Percentiles rank a stretch among this genome's conserved stretches.
Conservation (phyloP, 768 basidiomycete genomes). For the Asterophora lycoperdoides region DNA sequence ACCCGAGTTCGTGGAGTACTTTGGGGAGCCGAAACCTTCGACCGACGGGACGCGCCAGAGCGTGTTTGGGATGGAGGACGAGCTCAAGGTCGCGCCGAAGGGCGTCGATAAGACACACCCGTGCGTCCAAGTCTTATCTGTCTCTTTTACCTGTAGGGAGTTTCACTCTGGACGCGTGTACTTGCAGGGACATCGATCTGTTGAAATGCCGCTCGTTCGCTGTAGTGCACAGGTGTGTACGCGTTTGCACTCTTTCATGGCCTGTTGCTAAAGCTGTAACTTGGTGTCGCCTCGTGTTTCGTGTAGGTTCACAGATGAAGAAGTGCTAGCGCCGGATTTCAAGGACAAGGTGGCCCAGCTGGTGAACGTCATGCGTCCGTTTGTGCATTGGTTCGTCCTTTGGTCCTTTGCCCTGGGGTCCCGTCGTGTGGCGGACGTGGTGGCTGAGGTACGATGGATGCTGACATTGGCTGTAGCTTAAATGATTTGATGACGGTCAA, state of each 20-base stretch:
- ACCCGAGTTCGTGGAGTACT: slow-evolving; percentile 69
- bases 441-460: not conserved
- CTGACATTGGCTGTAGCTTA: slow-evolving; percentile 36
- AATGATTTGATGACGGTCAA: slow-evolving; percentile 69
- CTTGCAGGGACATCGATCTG: slow-evolving; percentile 80
- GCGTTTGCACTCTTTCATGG: not conserved
- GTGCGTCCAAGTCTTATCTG: slow-evolving; percentile 46
- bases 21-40: slow-evolving; percentile 64
- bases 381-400: slow-evolving; percentile 73
- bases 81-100: slow-evolving; percentile 89
- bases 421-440: too few species aligned
- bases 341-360: slow-evolving; percentile 54
- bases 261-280: slow-evolving; percentile 20
- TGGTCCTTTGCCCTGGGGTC: not conserved
- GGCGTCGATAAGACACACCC: slow-evolving; percentile 80
- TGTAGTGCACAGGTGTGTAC: slow-evolving; percentile 54
- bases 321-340: slow-evolving; percentile 68
- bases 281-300: slow-evolving; percentile 5
- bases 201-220: slow-evolving; percentile 79
- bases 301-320: slow-evolving; percentile 65
- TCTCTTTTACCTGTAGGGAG: not conserved
- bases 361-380: slow-evolving; percentile 56
- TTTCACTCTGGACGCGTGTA: not conserved
- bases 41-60: slow-evolving; percentile 60
- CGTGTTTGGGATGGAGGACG: slow-evolving; percentile 85